These are phyloP conservation scores for Conticribra weissflogii DNA, from an alignment of 108 stramenopile genomes.

Conservation along the genomic window DNA sequence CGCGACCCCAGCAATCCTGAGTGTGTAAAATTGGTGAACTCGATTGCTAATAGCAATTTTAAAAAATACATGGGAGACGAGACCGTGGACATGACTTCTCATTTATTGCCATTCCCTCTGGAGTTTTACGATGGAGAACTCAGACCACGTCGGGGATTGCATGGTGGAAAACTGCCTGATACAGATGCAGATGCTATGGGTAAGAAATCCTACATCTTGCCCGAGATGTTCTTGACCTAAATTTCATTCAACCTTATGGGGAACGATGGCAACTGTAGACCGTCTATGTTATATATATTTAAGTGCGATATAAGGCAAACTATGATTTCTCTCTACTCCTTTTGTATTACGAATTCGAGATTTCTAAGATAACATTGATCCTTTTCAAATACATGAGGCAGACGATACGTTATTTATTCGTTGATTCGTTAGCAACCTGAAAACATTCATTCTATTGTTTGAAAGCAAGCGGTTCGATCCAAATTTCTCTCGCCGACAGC, in stretches of 20 bases:
- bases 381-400: too few species aligned
- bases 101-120: slow-evolving; percentile 42
- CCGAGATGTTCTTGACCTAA: slow-evolving; percentile 48
- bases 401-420: too few species aligned
- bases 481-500: background rate
- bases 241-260: too few species aligned
- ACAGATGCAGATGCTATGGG: slow-evolving; percentile 42
- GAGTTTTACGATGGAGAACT: slow-evolving; percentile 39
- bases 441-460: too few species aligned
- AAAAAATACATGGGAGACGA: slow-evolving; percentile 36
- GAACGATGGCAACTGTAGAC: too few species aligned
- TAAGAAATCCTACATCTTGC: slow-evolving; percentile 43
- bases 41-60: slow-evolving; percentile 51
- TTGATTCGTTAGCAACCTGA: background rate
- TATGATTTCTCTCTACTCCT: too few species aligned
- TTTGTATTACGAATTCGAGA: too few species aligned
- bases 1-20: slow-evolving; percentile 48
- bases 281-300: too few species aligned
- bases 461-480: background rate
- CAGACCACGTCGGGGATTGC: slow-evolving; percentile 32
- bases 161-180: slow-evolving; percentile 44
- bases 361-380: too few species aligned
- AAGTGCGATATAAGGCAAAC: too few species aligned
- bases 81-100: slow-evolving; percentile 47
- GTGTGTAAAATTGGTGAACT: slow-evolving; percentile 44